Evolutionary conservation across 1,139 yeast genomes (phyloP).

Genomic region (Wickerhamomyces sp.): DNA sequence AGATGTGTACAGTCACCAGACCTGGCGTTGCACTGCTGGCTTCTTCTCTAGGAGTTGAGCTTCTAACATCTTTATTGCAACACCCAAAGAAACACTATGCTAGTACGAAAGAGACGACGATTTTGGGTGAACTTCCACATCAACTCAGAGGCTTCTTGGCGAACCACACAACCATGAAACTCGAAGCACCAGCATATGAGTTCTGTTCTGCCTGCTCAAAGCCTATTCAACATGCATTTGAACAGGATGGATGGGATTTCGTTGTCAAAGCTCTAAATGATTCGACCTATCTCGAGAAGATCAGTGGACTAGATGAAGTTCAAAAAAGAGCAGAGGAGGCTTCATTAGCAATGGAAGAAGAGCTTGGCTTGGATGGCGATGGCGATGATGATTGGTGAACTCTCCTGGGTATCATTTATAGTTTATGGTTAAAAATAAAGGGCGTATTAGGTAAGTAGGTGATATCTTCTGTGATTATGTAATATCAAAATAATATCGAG

Average conservation of each 20-base stretch:
- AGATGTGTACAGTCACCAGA: constrained; percentile 97
- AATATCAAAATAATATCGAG: too few species aligned
- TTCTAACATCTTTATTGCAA: constrained; percentile 71
- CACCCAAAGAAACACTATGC: constrained; percentile 50
- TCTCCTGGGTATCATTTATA: too few species aligned
- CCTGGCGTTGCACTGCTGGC: constrained; percentile 95
- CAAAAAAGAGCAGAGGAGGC: constrained; percentile 71
- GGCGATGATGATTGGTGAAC: constrained; percentile 12
- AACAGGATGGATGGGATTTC: constrained; percentile 70
- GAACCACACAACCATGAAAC: constrained; percentile 55
- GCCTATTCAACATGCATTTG: constrained; percentile 46
- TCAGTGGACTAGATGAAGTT: constrained; percentile 72
- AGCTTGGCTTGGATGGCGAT: constrained; percentile 35
- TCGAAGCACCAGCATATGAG: constrained; percentile 66
- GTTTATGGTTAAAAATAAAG: too few species aligned
- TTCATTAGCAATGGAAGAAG: constrained; percentile 36
- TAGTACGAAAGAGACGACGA: constrained; percentile 32
- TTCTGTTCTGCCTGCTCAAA: constrained; percentile 84
- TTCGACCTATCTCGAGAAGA: constrained; percentile 58
- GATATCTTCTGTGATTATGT: too few species aligned
- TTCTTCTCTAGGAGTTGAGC: constrained; percentile 80
- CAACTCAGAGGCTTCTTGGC: constrained; percentile 83
- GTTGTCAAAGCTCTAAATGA: constrained; percentile 64
- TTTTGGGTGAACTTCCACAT: constrained; percentile 76
- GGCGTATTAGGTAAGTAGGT: too few species aligned